Base-by-base conservation (phyloP, 2,329 filamentous ascomycete genomes). In the Septoria petroselini region DNA sequence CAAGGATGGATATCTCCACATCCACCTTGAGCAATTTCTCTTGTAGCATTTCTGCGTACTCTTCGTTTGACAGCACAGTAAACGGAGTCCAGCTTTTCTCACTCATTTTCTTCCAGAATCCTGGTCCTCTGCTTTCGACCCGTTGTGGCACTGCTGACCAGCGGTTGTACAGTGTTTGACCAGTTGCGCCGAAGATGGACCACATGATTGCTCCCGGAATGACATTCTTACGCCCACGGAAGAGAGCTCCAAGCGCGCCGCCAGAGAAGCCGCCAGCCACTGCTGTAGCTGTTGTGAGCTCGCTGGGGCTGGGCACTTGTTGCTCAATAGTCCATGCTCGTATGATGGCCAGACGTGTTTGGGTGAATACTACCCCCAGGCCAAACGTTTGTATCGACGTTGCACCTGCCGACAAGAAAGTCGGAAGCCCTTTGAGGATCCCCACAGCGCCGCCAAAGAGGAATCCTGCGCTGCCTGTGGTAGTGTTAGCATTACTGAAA, bases 351-450 rank as follows among this genome's bases (percentile, higher is more conserved):
- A 64, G 62, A 8, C 73, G 68, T 19, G 62, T 55, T 83, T 85
- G 84, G 77, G 84, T 91, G 66, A 84, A 96, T 12, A 81, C 86
- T 39, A 79, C 81, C 29, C 88, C 88, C 31, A 94, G 77, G 34
- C 81, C 77, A 68, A 88, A 88, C 81, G 88, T 95, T 71, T 95
- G 89, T 33, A 88, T 74, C 14, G 88, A 86, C 17, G 85, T 83
- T 30, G 84, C 78, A 9, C 85, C 60, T 0, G 88, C 84, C 70
- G 89, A 91, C 5, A 91, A 70, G 2, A 82, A 66, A 3, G 80
- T 76, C 3, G 87, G 84, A 11, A 79, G 80, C 14, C 85, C 84
- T 50, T 82, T 79, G 40, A 91, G 52, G 14, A 75, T 73, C 25
- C 74, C 74, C 41, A 68, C 67, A 41, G 72, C 66, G 43, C 72